Evolutionary conservation across 2,329 filamentous ascomycete species (phyloP), one percentile per base, ranked within the genome.

Genomic region (Pyricularia grisea): DNA sequence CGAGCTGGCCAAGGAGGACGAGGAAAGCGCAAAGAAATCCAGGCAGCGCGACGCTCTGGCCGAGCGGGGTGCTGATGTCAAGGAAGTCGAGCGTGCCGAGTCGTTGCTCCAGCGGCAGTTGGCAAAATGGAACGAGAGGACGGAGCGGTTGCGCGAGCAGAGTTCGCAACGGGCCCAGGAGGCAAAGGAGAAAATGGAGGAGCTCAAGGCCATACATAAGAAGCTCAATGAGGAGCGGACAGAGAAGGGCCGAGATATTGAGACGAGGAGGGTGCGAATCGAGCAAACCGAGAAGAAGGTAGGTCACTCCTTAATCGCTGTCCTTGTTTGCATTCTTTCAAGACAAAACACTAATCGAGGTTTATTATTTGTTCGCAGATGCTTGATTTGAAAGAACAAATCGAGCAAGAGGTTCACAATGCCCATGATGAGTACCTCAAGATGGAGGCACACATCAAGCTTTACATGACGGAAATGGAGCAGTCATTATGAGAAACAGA

Each of bases 241-340:
- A 1, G 92, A 95, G 68, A 96, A 97, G 80, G 90, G 90, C 42
- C 90, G 92, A 70, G 94, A 98, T 76, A 96, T 98, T 81, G 95
- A 99, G 82, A 89, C 91, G 76, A 85, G 94, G 74, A 88, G 92
- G 73, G 92, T 97, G n/a, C 85, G 94, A 71, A 98, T 99, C 72
- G 95, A 99, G 80, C 93, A 97, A 82, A 97, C 93, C 10, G 94
- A 98, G 85, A 98, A 98, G 83, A 98, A 98, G 92, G 93, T 93
- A 83, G 74, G 83, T 76, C 31, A 70, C 7, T 17, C 23, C 36
- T 7, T 50, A 70, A 65, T 69, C 0, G 3, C 14, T 12, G 17
- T 1, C 4, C 12, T 33, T 50, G 17, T 10, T n/a, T 50, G 5
- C 2, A 36, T 36, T 31, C 14, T 17, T 6, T 2, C 4, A 12